Evolutionary conservation across 2,329 filamentous ascomycete species (phyloP), one percentile per base, ranked within the genome.

Genomic region (Hypoxylon rubiginosum): DNA sequence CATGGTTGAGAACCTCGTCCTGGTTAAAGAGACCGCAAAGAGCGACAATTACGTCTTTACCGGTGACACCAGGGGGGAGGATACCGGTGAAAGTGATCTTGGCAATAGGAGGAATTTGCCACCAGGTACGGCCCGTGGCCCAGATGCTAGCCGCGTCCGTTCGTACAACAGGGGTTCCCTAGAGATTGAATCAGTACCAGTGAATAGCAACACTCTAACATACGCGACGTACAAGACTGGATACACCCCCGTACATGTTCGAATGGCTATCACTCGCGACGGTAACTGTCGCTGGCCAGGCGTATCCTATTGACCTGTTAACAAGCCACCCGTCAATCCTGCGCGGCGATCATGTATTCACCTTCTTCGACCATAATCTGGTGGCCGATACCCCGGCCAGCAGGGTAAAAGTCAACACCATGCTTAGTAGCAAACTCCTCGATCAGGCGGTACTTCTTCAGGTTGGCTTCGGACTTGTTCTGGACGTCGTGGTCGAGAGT

Each of bases 1-100:
- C 89, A 76, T 97, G 93, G 80, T 98, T 98, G 13, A 97, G 84
- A 0, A 97, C 95, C 48, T 97, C 93, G 71, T 93, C 91, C 58
- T 43, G 39, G 39, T 91, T 88, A 82, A 98, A 97, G 97, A 82
- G 0, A 87, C 79, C 5, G 94, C 94, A 0, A 88, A 98, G 85
- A 0, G 94, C 92, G 24, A 97, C 87, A 70, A 98, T 97, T 11
- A 97, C 92, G 78, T 98, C 96, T 80, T 98, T 98, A 28, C 94
- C 95, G 0, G 91, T 64, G 3, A 67, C 65, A 8, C 61, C 65
- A 3, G 41, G 53, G 1, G 58, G 61, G 2, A 64, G 21, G 4
- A 39, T 64, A 4, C 65, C 58, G 1, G 86, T 92, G 10, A 98
- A 84, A 0, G 87, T 94, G 24, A 97, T 87, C 79, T 91, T 91